Base-by-base conservation (phyloP, 139 green algal species). In the Chlorella sp. region DNA sequence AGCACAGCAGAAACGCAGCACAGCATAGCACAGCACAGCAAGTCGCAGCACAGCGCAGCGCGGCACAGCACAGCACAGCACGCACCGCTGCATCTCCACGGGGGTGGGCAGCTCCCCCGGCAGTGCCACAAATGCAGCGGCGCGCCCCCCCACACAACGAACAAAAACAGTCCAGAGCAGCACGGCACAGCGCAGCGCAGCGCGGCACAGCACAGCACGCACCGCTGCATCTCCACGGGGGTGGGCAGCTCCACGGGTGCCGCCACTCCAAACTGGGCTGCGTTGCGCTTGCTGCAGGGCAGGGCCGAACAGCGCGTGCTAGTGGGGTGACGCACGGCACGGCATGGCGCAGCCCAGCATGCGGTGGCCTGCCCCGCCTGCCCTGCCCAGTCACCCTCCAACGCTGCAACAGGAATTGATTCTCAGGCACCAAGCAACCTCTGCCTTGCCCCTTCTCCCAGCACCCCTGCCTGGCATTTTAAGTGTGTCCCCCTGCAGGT, bases 171-270 rank as follows among this genome's bases (percentile, higher is more conserved):
- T 9, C 5, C 48, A 57, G 48, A 5, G 9, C 48, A 57, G 48
- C 48, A 57, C 48, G 15, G 36, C 77, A 32, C 77, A 57, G 36
- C 19, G 34, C 36, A 57, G 36, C 14, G 4, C 15, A 34, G 73
- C 73, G 18, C 73, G 32, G 75, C 75, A 53, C 75, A 57, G 75
- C 21, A 21, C 22, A 39, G 3, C 66, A 11, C 80, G 36, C 42
- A 91, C 79, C 85, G 86, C 18, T 92, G 71, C 16, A 95, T 75
- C 89, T 97, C 95, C 12, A 75, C 78, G 0, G 80, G 53, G 0
- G 95, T 98, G 28, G 97, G 97, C 82, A 98, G 92, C 92, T 99
- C 96, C 16, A 99, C 89, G 16, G 97, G 95, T 1, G 61, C 81
- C 0, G 97, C 87, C 26, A 40, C 88, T 79, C 96, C 96, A 91